Evolutionary conservation across 2,329 filamentous ascomycete genomes (phyloP), one percentile per base, ranked within the genome.

Genomic region (Cercospora brassicicola): DNA sequence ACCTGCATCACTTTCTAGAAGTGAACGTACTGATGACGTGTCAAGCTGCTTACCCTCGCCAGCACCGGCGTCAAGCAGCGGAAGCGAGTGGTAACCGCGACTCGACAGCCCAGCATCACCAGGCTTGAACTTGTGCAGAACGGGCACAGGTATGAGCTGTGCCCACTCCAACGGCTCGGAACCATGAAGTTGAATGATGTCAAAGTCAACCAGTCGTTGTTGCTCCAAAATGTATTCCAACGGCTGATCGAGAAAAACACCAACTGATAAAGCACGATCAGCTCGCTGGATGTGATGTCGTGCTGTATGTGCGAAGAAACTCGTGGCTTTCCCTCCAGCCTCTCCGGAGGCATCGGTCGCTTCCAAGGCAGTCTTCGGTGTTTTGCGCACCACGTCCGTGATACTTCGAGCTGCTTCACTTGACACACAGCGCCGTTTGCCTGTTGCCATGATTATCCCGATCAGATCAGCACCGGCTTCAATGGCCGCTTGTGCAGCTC

Each of bases 111-210:
- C 91, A n/a, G 87, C 81, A 61, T 94, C 88, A 2, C 85, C 87
- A 0, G 93, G 93, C 63, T 89, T 88, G 81, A 98, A 99, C 60
- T 90, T 91, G 72, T 89, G 90, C 71, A 99, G 89, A 4, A 99
- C 94, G 0, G 95, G 95, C 0, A 97, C 93, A 0, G 95, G 94
- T 59, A 99, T 93, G n/a, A 91, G 81, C 56, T 82, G 87, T 1
- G 94, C 90, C 94, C 94, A 99, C 78, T 99, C 95, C 3, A 97
- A 76, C 2, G 95, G 94, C 78, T 99, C 96, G 57, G 90, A 86
- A 8, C 95, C 96, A 77, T 99, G 95, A 2, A 99, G 86, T 78
- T 99, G 95, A 6, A 99, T 92, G 63, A 97, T 82, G 77, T 99
- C 95, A 53, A 99, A 87, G 56, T 86, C 84, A 72, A 97, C 89